Evolutionary conservation across 345 rosid genomes (phyloP), one percentile per base, ranked within the genome.

Genomic region (Gynandropsis gynandra): DNA sequence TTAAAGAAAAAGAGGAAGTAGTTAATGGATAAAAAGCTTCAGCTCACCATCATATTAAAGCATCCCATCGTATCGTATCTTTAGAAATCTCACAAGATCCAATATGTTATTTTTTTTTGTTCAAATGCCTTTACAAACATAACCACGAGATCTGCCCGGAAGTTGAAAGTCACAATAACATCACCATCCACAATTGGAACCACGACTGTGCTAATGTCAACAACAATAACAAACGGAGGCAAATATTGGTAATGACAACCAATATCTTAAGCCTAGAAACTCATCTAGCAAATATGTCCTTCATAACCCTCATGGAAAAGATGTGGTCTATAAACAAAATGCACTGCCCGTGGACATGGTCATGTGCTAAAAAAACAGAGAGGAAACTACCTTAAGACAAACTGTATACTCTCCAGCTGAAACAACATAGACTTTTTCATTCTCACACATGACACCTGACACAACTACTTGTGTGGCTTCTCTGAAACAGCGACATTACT

Each of bases 91-190:
- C 31, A 81, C 82, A 12, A 89, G 73, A 67, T 85, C 95, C 48
- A 85, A 81, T 59, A 72, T 74, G 77, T 81, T 81, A 68, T 81
- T 81, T 34, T 81, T 68, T 37, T 72, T 75, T 81, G 77, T 53
- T 85, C 89, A 18, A 85, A 89, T 12, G 89, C 75, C 76, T 85
- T 85, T 9, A 89, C 89, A 63, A 66, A 55, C 95, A 85, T 85
- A 56, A 53, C 66, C 89, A 85, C 81, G 17, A 89, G 82, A 69
- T 85, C 95, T 36, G 89, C 95, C 9, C 89, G 76, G 76, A 85
- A 85, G 66, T 85, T 85, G 55, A 81, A 46, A 19, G 89, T 85
- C 29, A 85, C 95, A 56, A 79, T 86, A 46, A 86, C 95, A 59
- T 85, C 95, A 52, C 89, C 89, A 74, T 85, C 84, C 50, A 74